A percentile compares a stretch with the other conserved stretches of the same genome.
Evolutionary conservation across 1,284 basidiomycete genomes (phyloP).

Genomic region (Ganoderma lucidum): DNA sequence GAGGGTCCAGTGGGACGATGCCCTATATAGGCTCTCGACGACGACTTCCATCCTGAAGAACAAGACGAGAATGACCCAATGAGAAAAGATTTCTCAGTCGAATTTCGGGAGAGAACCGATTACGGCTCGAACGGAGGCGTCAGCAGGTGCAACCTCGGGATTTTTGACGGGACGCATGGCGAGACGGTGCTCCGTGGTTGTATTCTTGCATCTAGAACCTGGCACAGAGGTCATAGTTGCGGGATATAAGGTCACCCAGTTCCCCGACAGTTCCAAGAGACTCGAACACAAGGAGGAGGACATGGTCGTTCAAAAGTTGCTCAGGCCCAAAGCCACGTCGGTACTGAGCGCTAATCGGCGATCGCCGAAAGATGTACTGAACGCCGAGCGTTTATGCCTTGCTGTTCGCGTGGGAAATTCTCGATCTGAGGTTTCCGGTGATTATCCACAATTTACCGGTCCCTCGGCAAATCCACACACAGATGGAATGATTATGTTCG

Average conservation of each 20-base stretch:
- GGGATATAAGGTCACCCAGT: background rate
- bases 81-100: background rate
- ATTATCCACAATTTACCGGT: background rate
- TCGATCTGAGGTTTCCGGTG: background rate
- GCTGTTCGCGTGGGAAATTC: background rate
- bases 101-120: background rate
- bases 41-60: background rate
- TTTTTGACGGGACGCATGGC: constrained; percentile 26
- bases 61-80: background rate
- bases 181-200: constrained; percentile 24
- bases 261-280: background rate
- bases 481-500: too few species aligned
- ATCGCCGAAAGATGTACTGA: constrained; percentile 2
- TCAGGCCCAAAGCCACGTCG: background rate
- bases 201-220: background rate
- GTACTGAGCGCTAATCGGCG: background rate
- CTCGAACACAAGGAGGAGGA: background rate
- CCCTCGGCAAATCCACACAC: background rate
- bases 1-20: background rate
- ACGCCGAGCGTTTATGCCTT: background rate
- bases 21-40: background rate
- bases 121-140: constrained; percentile 1
- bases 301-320: background rate
- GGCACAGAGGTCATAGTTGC: background rate
- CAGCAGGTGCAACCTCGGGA: constrained; percentile 31